Conservation (phyloP, 2,329 filamentous ascomycete genomes). For the Hirsutella thompsonii region DNA sequence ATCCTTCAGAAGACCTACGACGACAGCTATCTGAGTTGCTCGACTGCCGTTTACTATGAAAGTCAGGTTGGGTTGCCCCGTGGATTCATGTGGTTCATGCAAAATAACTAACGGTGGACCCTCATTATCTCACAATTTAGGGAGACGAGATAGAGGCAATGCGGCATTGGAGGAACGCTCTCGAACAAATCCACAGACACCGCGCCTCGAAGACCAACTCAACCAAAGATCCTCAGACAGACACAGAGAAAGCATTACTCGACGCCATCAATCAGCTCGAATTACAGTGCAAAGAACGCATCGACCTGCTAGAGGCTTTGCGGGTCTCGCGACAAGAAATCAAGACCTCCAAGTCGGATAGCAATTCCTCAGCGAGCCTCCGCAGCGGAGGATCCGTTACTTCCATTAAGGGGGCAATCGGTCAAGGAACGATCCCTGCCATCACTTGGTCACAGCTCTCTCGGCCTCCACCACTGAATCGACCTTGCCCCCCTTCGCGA, state of each 20-base stretch:
- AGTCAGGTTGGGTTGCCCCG: constrained; percentile 48
- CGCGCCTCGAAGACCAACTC: constrained; percentile 62
- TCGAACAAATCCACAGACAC: constrained; percentile 81
- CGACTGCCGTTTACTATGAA: constrained; percentile 93
- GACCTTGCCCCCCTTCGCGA: constrained; percentile 42
- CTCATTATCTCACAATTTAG: constrained; percentile 28
- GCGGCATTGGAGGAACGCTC: constrained; percentile 77
- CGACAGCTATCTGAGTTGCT: constrained; percentile 88
- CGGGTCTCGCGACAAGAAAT: constrained; percentile 45
- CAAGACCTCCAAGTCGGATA: constrained; percentile 3
- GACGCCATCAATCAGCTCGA: constrained; percentile 76
- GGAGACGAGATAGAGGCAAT: constrained; percentile 86
- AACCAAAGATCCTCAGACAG: constrained; percentile 57
- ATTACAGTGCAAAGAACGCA: constrained; percentile 82
- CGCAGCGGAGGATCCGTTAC: constrained; percentile 10
- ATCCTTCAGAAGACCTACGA: constrained; percentile 95
- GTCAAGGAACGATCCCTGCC: constrained; percentile 68
- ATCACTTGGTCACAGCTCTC: constrained; percentile 71
- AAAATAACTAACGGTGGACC: neutral
- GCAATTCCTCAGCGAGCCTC: constrained; percentile 9
- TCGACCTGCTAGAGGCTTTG: constrained; percentile 76
- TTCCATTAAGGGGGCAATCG: constrained; percentile 50
- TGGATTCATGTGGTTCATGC: neutral
- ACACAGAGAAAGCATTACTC: constrained; percentile 72
- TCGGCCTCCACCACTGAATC: constrained; percentile 46